Conservation (phyloP, 768 basidiomycete genomes). For the Trametes maxima region DNA sequence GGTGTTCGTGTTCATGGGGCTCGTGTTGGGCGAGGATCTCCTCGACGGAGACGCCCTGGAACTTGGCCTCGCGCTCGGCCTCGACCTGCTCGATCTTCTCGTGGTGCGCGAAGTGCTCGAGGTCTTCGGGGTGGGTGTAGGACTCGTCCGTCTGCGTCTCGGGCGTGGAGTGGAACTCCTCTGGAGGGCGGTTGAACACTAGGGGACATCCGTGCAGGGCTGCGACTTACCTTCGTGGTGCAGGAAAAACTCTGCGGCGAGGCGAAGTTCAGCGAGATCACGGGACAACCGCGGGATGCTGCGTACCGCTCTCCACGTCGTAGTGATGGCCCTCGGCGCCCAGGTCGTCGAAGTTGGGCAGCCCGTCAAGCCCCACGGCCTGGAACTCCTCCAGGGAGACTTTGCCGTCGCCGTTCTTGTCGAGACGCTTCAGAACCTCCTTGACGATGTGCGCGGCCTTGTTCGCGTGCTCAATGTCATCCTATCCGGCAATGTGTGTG, state of each 20-base stretch:
- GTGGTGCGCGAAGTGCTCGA: constrained; percentile 91
- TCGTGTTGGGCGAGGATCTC: constrained; percentile 64
- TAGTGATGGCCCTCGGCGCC: constrained; percentile 95
- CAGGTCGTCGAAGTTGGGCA: constrained; percentile 82
- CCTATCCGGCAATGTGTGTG: constrained; percentile 40
- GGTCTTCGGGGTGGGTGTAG: constrained; percentile 90
- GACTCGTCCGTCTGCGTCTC: constrained; percentile 97
- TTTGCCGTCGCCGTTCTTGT: constrained; percentile 73
- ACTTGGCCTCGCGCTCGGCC: constrained; percentile 81
- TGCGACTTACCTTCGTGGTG: constrained; percentile 84
- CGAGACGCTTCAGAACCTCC: constrained; percentile 67
- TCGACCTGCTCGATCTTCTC: constrained; percentile 83
- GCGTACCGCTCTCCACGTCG: constrained; percentile 84
- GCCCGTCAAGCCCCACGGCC: constrained; percentile 67
- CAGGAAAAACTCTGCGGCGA: constrained; percentile 80
- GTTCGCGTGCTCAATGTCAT: constrained; percentile 75
- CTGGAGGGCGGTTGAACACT: constrained; percentile 39
- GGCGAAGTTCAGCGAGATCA: not conserved
- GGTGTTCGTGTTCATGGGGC: constrained; percentile 30
- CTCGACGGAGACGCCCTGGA: constrained; percentile 78
- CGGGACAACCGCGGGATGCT: not conserved
- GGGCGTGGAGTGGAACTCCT: constrained; percentile 92
- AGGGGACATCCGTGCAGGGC: not conserved
- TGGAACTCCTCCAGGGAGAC: constrained; percentile 73
- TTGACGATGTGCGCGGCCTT: constrained; percentile 82